Conservation (phyloP, 163 green algal genomes). For the Trebouxiophyceae sp. region DNA sequence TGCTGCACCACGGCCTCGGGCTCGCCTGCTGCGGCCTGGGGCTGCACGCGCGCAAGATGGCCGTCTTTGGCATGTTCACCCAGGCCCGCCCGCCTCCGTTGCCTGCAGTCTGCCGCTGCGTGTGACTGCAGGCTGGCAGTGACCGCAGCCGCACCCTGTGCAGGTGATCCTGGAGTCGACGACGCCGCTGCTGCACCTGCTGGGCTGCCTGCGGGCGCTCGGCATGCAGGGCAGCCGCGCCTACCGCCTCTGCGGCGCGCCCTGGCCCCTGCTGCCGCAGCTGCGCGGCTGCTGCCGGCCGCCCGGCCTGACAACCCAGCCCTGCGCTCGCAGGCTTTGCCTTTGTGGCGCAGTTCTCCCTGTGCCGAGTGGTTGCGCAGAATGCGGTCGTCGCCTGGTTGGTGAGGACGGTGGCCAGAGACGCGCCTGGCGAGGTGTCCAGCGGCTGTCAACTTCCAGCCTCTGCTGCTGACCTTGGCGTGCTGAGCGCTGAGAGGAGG, state of each 20-base stretch:
- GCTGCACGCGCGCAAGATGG: conserved; percentile 27
- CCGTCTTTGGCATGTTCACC: conserved; percentile 28
- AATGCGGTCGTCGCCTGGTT: conserved; percentile 14
- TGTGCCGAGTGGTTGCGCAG: conserved; percentile 25
- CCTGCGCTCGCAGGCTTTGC: conserved; percentile 6
- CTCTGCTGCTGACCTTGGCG: too few species aligned
- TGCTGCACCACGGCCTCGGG: conserved; percentile 28
- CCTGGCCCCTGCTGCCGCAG: conserved; percentile 27
- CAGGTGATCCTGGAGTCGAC: conserved; percentile 36
- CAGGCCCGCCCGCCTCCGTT: background rate
- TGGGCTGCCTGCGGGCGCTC: conserved; percentile 29
- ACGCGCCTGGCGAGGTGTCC: background rate
- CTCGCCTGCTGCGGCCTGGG: conserved; percentile 26
- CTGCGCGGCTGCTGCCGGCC: conserved; percentile 28
- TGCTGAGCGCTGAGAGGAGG: too few species aligned
- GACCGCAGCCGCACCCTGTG: too few species aligned
- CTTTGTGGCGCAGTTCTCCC: conserved; percentile 28
- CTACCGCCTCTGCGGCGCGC: conserved; percentile 9
- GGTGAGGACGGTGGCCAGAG: conserved; percentile 1
- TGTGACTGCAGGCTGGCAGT: too few species aligned
- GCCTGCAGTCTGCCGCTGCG: background rate
- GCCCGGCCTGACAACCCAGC: background rate
- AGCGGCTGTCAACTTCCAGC: too few species aligned
- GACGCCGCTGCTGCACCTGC: conserved; percentile 32
- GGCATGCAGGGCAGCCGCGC: background rate